A percentile compares a stretch with the other conserved stretches of the same genome.
These are phyloP conservation scores for Gossypium lobatum DNA, from an alignment of 441 rosid species.

Conservation along the genomic window DNA sequence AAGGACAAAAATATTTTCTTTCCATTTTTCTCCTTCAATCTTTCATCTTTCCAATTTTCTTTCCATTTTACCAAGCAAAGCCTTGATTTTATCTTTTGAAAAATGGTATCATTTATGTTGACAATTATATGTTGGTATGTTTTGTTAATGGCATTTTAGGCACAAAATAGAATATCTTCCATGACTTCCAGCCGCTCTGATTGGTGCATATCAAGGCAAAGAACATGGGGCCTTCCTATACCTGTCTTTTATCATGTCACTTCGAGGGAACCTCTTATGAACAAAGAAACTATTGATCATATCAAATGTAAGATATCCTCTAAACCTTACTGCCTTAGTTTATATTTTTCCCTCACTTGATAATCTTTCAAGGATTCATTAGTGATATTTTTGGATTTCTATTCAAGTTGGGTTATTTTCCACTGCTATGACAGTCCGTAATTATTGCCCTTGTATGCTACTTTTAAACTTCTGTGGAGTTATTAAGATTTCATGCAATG, in stretches of 20 bases:
- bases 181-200: slow-evolving; percentile 95
- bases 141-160: slow-evolving; percentile 43
- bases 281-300: slow-evolving; percentile 80
- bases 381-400: neutral
- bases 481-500: neutral
- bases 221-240: slow-evolving; percentile 97
- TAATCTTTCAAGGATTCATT: neutral
- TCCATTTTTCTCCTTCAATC: neutral
- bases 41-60: neutral
- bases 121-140: slow-evolving; percentile 11
- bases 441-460: neutral
- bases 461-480: slow-evolving; percentile 4
- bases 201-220: slow-evolving; percentile 98
- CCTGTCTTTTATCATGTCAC: slow-evolving; percentile 80
- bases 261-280: slow-evolving; percentile 88
- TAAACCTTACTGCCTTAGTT: slow-evolving; percentile 4
- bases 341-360: neutral
- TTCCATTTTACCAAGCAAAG: neutral
- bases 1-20: neutral
- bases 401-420: slow-evolving; percentile 7
- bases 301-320: slow-evolving; percentile 60
- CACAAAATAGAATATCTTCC: slow-evolving; percentile 83
- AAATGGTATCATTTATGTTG: slow-evolving; percentile 10
- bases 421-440: slow-evolving; percentile 10
- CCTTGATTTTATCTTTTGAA: slow-evolving; percentile 8